Conservation (phyloP, 805 yeast genomes). For the Kodamaea kakaduensis region DNA sequence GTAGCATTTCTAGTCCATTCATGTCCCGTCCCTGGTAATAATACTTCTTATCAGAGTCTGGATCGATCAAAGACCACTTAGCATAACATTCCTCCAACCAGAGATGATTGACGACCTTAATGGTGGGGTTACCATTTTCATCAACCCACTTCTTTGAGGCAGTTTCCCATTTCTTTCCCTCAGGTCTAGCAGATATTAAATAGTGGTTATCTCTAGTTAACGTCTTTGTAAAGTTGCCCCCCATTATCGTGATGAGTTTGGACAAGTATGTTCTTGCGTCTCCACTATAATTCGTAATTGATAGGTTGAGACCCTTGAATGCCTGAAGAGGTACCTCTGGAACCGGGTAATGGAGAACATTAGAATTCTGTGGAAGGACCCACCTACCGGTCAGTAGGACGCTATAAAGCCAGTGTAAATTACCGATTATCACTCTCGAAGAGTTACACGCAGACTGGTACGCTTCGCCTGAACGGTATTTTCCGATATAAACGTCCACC, state of each 20-base stretch:
- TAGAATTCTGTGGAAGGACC: slow-evolving; percentile 49
- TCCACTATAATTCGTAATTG: slow-evolving; percentile 81
- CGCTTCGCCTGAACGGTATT: slow-evolving; percentile 54
- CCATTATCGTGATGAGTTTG: slow-evolving; percentile 58
- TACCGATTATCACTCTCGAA: slow-evolving; percentile 51
- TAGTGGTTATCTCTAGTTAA: slow-evolving; percentile 65
- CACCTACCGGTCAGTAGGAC: slow-evolving; percentile 54
- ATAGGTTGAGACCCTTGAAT: slow-evolving; percentile 51
- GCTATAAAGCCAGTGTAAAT: slow-evolving; percentile 70
- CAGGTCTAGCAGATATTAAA: slow-evolving; percentile 60
- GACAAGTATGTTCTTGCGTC: slow-evolving; percentile 75
- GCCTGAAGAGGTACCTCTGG: slow-evolving; percentile 49
- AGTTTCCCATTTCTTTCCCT: slow-evolving; percentile 73
- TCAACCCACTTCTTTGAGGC: slow-evolving; percentile 59
- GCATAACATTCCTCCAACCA: slow-evolving; percentile 84
- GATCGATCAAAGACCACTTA: slow-evolving; percentile 54
- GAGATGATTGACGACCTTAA: slow-evolving; percentile 67
- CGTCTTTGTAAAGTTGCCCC: slow-evolving; percentile 72
- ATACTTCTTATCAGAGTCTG: slow-evolving; percentile 40
- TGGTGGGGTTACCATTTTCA: slow-evolving; percentile 19
- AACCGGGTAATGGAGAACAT: slow-evolving; percentile 69
- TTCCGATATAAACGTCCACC: slow-evolving; percentile 53
- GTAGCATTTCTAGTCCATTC: slow-evolving; percentile 39
- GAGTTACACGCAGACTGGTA: slow-evolving; percentile 44
- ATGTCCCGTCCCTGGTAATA: slow-evolving; percentile 40